Evolutionary conservation across 1,284 basidiomycete species (phyloP), one percentile per base, ranked within the genome.

Genomic region (Fomitopsis pinicola): DNA sequence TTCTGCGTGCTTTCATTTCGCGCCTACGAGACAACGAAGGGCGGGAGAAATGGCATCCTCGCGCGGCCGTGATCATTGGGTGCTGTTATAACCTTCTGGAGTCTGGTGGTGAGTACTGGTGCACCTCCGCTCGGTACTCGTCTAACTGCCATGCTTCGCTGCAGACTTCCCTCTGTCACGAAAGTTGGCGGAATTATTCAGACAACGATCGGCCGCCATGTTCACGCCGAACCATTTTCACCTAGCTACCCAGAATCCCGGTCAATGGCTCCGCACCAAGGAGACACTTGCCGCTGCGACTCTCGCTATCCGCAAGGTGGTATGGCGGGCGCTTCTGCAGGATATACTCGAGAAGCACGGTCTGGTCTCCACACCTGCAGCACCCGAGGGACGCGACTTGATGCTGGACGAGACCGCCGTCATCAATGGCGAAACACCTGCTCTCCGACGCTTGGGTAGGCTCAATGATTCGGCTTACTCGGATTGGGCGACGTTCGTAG

Each of bases 241-340:
- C 63, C 79, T 91, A 42, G 88, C 88, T 2, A 76, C 82, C 17
- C 80, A 77, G 68, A 73, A 73, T 28, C 82, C 73, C 10, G 74
- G 66, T 58, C 78, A 71, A 66, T 84, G 70, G 82, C 73, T 69
- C 46, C 75, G 65, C 30, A 67, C 67, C 12, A 62, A 69, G 12
- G 64, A 64, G 6, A 58, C 75, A 5, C 56, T 61, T 15, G 54
- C 58, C 15, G 65, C 63, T 5, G 72, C 79, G 6, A 68, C 72
- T 36, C 74, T 88, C 0, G 79, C 86, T 1, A 72, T 86, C 45
- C 78, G 81, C 28, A 90, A 90, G 68, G 80, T 89, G 38, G 80
- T 83, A 9, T 91, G 86, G 80, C 77, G 88, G 17, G 87, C 87
- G 1, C 73, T 89, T 30, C 66, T 76, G 5, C 69, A 71, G 53